Percentiles rank a stretch among this genome's conserved stretches.
These are phyloP conservation scores for Cunninghamia lanceolata DNA, from an alignment of 75 land plant genomes.

Conservation along the genomic window DNA sequence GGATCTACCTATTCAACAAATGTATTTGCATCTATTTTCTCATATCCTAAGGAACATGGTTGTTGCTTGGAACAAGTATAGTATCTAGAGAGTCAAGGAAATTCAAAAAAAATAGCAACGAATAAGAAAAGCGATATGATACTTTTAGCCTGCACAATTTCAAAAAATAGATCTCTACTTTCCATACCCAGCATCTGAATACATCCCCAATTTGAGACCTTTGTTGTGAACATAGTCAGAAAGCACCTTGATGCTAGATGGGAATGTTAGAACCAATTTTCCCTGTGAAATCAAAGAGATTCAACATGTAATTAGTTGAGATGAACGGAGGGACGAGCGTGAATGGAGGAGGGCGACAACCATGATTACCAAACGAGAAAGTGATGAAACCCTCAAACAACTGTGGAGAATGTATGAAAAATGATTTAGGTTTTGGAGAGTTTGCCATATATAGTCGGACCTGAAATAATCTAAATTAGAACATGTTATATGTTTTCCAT, in stretches of 20 bases:
- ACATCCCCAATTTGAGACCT: constrained; percentile 88
- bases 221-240: constrained; percentile 85
- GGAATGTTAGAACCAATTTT: constrained; percentile 70
- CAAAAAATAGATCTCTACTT: not conserved
- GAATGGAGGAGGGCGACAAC: too few relatives aligned
- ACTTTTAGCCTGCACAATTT: not conserved
- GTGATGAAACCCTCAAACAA: too few relatives aligned
- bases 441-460: too few relatives aligned
- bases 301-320: too few relatives aligned
- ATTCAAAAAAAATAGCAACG: not conserved
- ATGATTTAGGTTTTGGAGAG: too few relatives aligned
- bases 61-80: constrained; percentile 28
- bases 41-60: constrained; percentile 51
- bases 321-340: too few relatives aligned
- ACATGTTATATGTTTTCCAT: too few relatives aligned
- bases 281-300: constrained; percentile 37
- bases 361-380: too few relatives aligned
- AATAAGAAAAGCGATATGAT: not conserved
- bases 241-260: constrained; percentile 80
- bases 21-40: constrained; percentile 34
- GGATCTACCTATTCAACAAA: constrained; percentile 45
- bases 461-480: too few relatives aligned
- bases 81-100: constrained; percentile 16
- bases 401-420: too few relatives aligned
- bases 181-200: constrained; percentile 81